Conservation (phyloP, 108 stramenopile genomes). For the Cyclotella choctawhatcheeana region DNA sequence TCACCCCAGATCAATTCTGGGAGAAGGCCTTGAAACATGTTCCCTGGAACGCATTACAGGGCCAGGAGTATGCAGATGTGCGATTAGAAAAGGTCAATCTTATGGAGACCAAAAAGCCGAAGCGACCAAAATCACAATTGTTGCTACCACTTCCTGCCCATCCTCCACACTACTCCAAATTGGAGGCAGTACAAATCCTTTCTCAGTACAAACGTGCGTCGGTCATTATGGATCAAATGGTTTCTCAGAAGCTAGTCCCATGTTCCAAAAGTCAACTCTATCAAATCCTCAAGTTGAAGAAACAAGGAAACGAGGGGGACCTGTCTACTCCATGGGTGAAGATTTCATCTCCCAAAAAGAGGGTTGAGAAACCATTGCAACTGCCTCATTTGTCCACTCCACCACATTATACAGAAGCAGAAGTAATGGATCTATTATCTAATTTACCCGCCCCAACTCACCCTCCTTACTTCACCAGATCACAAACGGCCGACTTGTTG, state of each 20-base stretch:
- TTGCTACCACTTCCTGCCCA: not conserved
- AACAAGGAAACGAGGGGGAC: not conserved
- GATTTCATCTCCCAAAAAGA: not conserved
- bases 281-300: not conserved
- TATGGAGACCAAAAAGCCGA: not conserved
- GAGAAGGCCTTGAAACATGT: not conserved
- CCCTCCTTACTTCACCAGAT: conserved; percentile 1
- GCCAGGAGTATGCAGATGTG: not conserved
- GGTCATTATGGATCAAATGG: not conserved
- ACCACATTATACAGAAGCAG: not conserved
- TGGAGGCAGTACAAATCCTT: not conserved
- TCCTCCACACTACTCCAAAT: conserved; percentile 3
- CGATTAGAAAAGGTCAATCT: not conserved
- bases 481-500: not conserved
- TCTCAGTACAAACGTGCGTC: not conserved
- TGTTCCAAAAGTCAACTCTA: not conserved
- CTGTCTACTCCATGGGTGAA: not conserved
- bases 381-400: not conserved
- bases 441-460: not conserved
- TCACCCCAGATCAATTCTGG: not conserved
- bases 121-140: not conserved
- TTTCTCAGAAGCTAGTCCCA: not conserved
- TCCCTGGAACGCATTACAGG: not conserved
- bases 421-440: not conserved
- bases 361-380: not conserved